Evolutionary conservation across 441 rosid genomes (phyloP), one percentile per base, ranked within the genome.

Genomic region (Erodium trifolium): DNA sequence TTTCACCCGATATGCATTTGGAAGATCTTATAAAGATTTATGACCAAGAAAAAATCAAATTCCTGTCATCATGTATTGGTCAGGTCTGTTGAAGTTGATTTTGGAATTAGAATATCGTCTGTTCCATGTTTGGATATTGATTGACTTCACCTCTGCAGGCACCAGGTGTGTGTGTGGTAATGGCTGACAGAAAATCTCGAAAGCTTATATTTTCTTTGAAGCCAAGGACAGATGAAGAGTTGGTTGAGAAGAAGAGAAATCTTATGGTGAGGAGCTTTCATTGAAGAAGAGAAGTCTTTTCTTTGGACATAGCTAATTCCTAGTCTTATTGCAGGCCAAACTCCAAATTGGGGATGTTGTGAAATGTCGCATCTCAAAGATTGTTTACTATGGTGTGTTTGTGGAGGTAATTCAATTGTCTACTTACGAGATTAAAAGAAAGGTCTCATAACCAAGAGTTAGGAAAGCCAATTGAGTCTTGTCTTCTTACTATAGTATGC

Each of bases 341-440:
- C 97, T 93, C 82, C 86, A 88, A 51, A 81, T 91, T 18, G 97
- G 99, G 60, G 97, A 93, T 80, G 83, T 91, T 70, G 92, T 91
- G 75, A 88, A 91, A 77, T 86, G 93, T 72, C 77, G 85, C 79
- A 83, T 90, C 78, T 85, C 76, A 80, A 89, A 87, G 75, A 89
- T 91, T 35, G 83, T 89, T 66, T 88, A 93, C 74, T 91, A 87
- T 66, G 95, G 93, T 71, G 83, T 91, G 51, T 89, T 91, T 79
- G 94, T 91, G 31, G 96, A 93, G 93, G 95, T 91, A 82, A 78
- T 71, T 14, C 67, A n/a, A 9, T 29, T 18, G 6, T 31, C 23
- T 37, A 39, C 31, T 65, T 6, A 2, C 68, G 41, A 45, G 63
- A 18, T 57, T 19, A 9, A 18, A 19, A 18, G 27, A 34, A 34